Percentiles rank a stretch among this genome's conserved stretches.
Evolutionary conservation across 2,329 filamentous ascomycete species (phyloP).

Genomic region (Akanthomyces muscarius): DNA sequence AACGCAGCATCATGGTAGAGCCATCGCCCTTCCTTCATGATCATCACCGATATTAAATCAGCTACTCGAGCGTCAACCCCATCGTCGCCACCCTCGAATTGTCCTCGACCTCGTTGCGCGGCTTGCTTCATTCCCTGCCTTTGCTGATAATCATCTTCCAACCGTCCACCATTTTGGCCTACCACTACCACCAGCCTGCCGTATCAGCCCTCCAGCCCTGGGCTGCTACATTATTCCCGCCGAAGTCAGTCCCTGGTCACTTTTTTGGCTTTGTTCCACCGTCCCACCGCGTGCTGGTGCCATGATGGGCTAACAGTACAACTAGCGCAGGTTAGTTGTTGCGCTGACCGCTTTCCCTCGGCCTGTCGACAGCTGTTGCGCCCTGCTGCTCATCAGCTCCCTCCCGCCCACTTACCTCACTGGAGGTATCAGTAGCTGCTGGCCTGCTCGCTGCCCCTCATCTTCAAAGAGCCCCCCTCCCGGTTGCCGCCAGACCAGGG

Average conservation of each 20-base stretch:
- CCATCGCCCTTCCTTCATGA: too few relatives aligned
- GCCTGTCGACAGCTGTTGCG: background rate
- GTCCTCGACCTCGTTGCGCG: background rate
- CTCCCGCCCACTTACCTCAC: background rate
- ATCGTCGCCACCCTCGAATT: background rate
- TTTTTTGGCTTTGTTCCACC: background rate
- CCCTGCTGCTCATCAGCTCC: background rate
- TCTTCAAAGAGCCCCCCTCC: background rate
- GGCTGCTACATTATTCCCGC: background rate
- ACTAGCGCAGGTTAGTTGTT: background rate
- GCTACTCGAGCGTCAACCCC: background rate
- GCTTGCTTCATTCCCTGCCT: background rate
- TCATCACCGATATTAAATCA: background rate
- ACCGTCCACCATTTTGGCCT: background rate
- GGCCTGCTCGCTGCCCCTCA: slow-evolving; percentile 12
- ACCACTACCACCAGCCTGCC: too few relatives aligned
- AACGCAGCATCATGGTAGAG: too few relatives aligned
- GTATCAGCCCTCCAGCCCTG: too few relatives aligned
- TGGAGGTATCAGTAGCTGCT: background rate
- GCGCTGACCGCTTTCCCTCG: slow-evolving; percentile 8
- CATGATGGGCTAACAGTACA: background rate
- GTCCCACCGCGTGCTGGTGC: background rate
- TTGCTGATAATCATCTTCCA: background rate
- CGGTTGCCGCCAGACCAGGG: background rate
- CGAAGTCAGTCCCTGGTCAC: background rate